Percentiles rank a stretch among this genome's conserved stretches.
These are phyloP conservation scores for Claviceps africana DNA, from an alignment of 2,329 filamentous ascomycete genomes.

Conservation along the genomic window DNA sequence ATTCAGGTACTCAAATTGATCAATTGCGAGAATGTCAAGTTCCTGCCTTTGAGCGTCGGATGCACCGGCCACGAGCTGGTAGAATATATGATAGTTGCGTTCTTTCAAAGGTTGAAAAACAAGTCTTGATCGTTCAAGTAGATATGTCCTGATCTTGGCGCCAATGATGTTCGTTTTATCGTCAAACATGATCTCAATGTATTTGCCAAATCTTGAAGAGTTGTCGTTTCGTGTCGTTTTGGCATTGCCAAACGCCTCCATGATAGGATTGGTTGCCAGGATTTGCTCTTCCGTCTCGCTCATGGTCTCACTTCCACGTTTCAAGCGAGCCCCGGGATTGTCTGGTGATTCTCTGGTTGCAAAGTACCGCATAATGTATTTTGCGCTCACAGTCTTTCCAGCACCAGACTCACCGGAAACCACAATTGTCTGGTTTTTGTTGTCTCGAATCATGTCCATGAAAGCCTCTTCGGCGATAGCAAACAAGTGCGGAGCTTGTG, in stretches of 20 bases:
- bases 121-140: constrained; percentile 85
- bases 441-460: constrained; percentile 96
- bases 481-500: constrained; percentile 94
- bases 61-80: constrained; percentile 89
- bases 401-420: constrained; percentile 99
- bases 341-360: constrained; percentile 91
- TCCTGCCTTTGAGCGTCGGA: constrained; percentile 70
- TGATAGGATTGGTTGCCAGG: constrained; percentile 93
- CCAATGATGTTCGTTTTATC: constrained; percentile 90
- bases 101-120: constrained; percentile 97
- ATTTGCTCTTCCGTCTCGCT: constrained; percentile 98
- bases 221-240: constrained; percentile 99
- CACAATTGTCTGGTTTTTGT: constrained; percentile 93
- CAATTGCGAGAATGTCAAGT: constrained; percentile 63
- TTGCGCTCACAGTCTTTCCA: constrained; percentile 96
- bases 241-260: constrained; percentile 99
- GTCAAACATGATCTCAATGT: constrained; percentile 99
- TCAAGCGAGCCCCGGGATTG: constrained; percentile 63
- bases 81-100: constrained; percentile 98
- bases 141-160: constrained; percentile 90
- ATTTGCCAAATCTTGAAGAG: constrained; percentile 97
- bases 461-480: constrained; percentile 98
- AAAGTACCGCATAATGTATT: constrained; percentile 99
- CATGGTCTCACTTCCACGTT: constrained; percentile 66
- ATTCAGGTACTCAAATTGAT: constrained; percentile 92